These are phyloP conservation scores for Proliferodiscus dingleyae DNA, from an alignment of 2,329 filamentous ascomycete genomes.

Conservation along the genomic window DNA sequence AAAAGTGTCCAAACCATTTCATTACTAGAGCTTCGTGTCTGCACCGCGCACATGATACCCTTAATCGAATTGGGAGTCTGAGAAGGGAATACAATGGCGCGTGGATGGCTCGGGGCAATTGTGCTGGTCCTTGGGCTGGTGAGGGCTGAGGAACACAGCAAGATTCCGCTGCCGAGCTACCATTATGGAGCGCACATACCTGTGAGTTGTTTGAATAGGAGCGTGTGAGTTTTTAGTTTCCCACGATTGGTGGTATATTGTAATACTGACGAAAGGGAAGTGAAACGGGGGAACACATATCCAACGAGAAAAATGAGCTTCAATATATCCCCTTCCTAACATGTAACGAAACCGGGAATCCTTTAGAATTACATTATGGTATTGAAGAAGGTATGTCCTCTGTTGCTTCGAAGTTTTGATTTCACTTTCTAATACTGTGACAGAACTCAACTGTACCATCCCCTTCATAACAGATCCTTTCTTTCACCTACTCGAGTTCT, in stretches of 20 bases:
- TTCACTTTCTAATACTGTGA: too few species aligned
- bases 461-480: slow-evolving; percentile 71
- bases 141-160: slow-evolving; percentile 20
- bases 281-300: slow-evolving; percentile 86
- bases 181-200: slow-evolving; percentile 62
- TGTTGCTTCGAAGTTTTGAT: too few species aligned
- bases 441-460: slow-evolving; percentile 80
- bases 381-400: slow-evolving; percentile 46
- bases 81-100: slow-evolving; percentile 7
- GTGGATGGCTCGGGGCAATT: slow-evolving; percentile 6
- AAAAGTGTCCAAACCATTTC: background rate
- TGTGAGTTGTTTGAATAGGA: slow-evolving; percentile 70
- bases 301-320: slow-evolving; percentile 73
- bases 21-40: background rate
- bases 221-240: slow-evolving; percentile 51
- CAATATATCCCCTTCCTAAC: slow-evolving; percentile 87
- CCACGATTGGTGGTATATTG: background rate
- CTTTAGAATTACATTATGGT: slow-evolving; percentile 84
- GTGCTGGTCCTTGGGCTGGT: slow-evolving; percentile 3
- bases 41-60: slow-evolving; percentile 1
- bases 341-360: slow-evolving; percentile 80
- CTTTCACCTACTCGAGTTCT: slow-evolving; percentile 92
- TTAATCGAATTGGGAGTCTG: background rate
- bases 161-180: slow-evolving; percentile 49
- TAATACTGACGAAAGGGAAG: slow-evolving; percentile 38